Evolutionary conservation across 805 yeast genomes (phyloP).

Genomic region (Candida bentonensis): DNA sequence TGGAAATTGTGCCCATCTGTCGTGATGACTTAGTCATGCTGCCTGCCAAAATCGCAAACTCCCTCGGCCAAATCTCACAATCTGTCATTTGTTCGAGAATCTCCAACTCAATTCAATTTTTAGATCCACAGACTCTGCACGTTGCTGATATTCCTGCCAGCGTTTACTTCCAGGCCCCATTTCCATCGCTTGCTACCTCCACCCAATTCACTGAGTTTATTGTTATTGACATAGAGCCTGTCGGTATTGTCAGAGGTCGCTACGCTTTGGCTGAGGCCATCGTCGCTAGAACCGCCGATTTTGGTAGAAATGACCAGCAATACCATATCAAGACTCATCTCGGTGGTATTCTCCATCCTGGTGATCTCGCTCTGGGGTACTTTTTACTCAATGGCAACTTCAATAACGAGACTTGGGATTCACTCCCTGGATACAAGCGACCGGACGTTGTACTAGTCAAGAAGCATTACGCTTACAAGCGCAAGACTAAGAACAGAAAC

Average conservation of each 20-base stretch:
- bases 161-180: slow-evolving; percentile 71
- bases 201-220: slow-evolving; percentile 64
- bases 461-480: slow-evolving; percentile 75
- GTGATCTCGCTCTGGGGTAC: slow-evolving; percentile 85
- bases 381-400: slow-evolving; percentile 67
- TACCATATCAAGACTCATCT: slow-evolving; percentile 72
- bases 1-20: slow-evolving; percentile 88
- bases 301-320: slow-evolving; percentile 68
- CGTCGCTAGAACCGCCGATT: slow-evolving; percentile 66
- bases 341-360: slow-evolving; percentile 86
- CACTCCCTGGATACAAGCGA: slow-evolving; percentile 29
- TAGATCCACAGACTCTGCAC: slow-evolving; percentile 69
- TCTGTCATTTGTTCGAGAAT: slow-evolving; percentile 74
- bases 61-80: slow-evolving; percentile 66
- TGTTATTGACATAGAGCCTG: slow-evolving; percentile 78
- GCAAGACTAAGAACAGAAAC: slow-evolving; percentile 58
- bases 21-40: slow-evolving; percentile 83
- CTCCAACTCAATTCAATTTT: slow-evolving; percentile 63
- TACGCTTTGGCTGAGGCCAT: slow-evolving; percentile 74
- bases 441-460: slow-evolving; percentile 24
- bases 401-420: slow-evolving; percentile 72
- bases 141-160: slow-evolving; percentile 56
- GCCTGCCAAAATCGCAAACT: slow-evolving; percentile 67
- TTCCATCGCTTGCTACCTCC: slow-evolving; percentile 52
- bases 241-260: slow-evolving; percentile 60